phyloP scores from a whole-genome alignment of 495 filamentous ascomycete species.

The Chaetomium cochliodes region DNA sequence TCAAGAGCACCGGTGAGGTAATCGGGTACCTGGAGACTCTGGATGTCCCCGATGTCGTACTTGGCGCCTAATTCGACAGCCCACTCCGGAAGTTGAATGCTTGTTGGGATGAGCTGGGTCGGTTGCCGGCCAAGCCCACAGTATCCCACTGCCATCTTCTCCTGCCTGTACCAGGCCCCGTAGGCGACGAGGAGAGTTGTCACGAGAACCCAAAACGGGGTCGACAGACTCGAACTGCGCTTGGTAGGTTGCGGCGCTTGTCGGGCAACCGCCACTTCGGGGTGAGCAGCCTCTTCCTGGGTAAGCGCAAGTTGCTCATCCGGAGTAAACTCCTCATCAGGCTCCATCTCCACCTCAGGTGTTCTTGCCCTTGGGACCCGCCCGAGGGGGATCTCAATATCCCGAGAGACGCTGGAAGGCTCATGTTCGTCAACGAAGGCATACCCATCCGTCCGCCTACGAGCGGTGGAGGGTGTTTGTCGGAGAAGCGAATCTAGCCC shows the following conservation, averaged over 20 bases:
- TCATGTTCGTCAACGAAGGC: conserved; percentile 27
- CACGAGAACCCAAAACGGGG: conserved; percentile 65
- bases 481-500: conserved; percentile 29
- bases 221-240: conserved; percentile 34
- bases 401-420: conserved; percentile 38
- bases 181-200: conserved; percentile 67
- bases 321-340: conserved; percentile 90
- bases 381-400: conserved; percentile 51
- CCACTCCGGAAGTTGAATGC: conserved; percentile 48
- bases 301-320: conserved; percentile 79
- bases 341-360: conserved; percentile 44
- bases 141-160: conserved; percentile 92
- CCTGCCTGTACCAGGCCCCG: conserved; percentile 81
- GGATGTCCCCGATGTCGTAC: conserved; percentile 39
- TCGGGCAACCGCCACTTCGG: conserved; percentile 30
- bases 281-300: conserved; percentile 53
- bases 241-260: conserved; percentile 21
- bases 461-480: conserved; percentile 34
- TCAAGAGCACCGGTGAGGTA: conserved; percentile 66
- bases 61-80: conserved; percentile 39
- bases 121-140: conserved; percentile 78
- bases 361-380: conserved; percentile 19
- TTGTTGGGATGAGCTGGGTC: conserved; percentile 43
- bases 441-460: conserved; percentile 40
- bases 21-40: conserved; percentile 53